A percentile compares a stretch with the other conserved stretches of the same genome.
Evolutionary conservation across 164 flowering plant genomes (phyloP).

Genomic region (Macadamia tetraphylla): DNA sequence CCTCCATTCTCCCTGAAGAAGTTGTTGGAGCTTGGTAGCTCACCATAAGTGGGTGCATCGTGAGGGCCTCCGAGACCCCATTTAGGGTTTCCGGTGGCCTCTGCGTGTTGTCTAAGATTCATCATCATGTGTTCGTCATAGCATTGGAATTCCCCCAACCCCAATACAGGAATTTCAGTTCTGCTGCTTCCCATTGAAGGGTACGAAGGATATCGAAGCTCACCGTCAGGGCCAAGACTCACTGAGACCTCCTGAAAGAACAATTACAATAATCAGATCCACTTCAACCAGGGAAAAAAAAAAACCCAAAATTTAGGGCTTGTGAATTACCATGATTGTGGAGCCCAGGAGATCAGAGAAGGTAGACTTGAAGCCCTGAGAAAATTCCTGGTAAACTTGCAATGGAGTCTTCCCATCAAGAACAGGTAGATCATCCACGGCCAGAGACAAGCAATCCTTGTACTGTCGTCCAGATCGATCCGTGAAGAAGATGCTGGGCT

Average conservation of each 20-base stretch:
- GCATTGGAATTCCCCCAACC: conserved; percentile 91
- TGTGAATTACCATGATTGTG: conserved; percentile 60
- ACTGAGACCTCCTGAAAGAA: conserved; percentile 64
- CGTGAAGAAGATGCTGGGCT: conserved; percentile 54
- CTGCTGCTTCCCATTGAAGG: conserved; percentile 14
- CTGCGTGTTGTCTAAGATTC: conserved; percentile 61
- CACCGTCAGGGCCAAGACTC: conserved; percentile 93
- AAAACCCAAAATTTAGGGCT: too few relatives aligned
- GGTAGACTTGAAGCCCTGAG: conserved; percentile 65
- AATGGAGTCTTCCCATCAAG: conserved; percentile 72
- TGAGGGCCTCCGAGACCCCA: conserved; percentile 96
- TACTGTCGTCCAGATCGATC: conserved; percentile 57
- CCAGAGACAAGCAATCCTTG: conserved; percentile 64
- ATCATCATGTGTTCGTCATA: conserved; percentile 72
- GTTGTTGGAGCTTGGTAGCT: conserved; percentile 37
- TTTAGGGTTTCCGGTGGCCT: conserved; percentile 45
- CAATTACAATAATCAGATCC: not conserved
- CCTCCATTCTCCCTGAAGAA: conserved; percentile 76
- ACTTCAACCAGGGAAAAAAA: too few relatives aligned
- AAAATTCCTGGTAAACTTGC: conserved; percentile 61
- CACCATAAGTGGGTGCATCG: conserved; percentile 62
- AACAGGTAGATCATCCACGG: conserved; percentile 72
- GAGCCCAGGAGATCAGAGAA: conserved; percentile 65
- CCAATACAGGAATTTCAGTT: conserved; percentile 16
- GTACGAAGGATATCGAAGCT: conserved; percentile 82